Conservation (phyloP, 495 filamentous ascomycete genomes). For the Penicillium verhagenii region DNA sequence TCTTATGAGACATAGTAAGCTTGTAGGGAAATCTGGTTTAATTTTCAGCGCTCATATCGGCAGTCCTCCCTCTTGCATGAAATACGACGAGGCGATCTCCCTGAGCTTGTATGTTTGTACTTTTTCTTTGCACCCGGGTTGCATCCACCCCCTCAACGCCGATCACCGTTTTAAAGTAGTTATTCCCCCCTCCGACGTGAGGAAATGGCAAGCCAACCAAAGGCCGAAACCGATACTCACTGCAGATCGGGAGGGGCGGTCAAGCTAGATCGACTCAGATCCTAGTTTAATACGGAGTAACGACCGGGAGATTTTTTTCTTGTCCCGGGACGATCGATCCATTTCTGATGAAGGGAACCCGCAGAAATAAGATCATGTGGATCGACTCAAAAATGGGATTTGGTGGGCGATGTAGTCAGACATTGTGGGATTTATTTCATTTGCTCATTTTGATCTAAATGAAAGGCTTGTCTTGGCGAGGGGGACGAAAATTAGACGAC, state of each 20-base stretch:
- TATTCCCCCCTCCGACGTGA: neutral
- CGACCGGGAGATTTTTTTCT: neutral
- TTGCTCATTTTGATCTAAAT: too few relatives aligned
- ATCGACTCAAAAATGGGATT: neutral
- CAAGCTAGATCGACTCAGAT: neutral
- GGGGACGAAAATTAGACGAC: neutral
- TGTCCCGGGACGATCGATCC: too few relatives aligned
- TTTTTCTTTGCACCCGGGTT: neutral
- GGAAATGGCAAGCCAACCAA: neutral
- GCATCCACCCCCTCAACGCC: neutral
- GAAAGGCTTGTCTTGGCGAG: neutral
- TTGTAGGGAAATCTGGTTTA: neutral
- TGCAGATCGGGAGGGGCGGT: neutral
- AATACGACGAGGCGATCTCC: neutral
- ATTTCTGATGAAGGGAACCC: neutral
- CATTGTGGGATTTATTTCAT: neutral
- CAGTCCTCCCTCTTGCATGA: neutral
- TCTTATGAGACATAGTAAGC: neutral
- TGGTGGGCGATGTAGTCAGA: too few relatives aligned
- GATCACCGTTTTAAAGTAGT: conserved; percentile 2
- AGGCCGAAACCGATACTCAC: neutral
- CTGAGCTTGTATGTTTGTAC: neutral
- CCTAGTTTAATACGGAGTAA: neutral
- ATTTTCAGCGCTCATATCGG: neutral
- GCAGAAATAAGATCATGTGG: neutral